phyloP scores from a whole-genome alignment of 495 filamentous ascomycete species.

The Podospora anserina region DNA sequence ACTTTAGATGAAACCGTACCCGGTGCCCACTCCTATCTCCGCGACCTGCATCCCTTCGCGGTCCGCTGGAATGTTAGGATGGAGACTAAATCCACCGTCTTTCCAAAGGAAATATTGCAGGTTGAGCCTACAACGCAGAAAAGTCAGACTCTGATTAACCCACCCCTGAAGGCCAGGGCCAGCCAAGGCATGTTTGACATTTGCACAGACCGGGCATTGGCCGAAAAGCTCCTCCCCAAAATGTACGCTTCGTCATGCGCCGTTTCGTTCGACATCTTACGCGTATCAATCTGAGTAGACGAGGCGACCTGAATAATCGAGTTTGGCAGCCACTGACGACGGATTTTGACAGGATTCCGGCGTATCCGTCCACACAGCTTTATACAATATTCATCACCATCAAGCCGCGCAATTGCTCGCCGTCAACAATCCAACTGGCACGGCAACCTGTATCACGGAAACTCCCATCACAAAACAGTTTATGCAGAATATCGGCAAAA shows the following conservation, averaged over 20 bases:
- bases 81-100: neutral
- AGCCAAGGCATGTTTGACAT: neutral
- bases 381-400: neutral
- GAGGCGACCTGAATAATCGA: no score
- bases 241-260: neutral
- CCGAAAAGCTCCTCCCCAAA: neutral
- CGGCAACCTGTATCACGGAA: neutral
- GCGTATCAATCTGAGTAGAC: neutral
- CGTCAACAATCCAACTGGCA: neutral
- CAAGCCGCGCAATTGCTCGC: neutral
- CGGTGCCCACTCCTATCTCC: neutral
- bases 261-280: neutral
- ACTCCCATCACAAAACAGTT: neutral
- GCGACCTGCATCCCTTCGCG: neutral
- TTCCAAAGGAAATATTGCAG: neutral
- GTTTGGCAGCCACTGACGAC: no score
- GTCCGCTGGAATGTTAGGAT: neutral
- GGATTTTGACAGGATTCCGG: no score
- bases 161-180: neutral
- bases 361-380: neutral
- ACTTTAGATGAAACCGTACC: neutral
- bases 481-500: neutral
- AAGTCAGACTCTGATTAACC: neutral
- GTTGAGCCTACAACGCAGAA: neutral
- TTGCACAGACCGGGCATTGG: neutral